Conservation (phyloP, 768 basidiomycete species). For the Panaeolus papilionaceus region DNA sequence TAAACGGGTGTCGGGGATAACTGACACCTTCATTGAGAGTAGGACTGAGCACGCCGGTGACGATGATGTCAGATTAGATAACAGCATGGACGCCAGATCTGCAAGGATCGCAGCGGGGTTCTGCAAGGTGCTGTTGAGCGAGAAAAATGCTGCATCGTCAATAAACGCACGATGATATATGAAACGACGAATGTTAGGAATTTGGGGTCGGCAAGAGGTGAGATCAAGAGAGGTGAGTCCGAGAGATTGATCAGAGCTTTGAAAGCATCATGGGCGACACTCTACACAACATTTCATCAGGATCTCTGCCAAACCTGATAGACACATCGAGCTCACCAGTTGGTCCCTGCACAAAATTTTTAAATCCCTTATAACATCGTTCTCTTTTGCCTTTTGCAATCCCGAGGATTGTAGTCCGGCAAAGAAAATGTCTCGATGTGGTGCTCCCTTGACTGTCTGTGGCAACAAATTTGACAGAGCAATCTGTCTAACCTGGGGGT, state of each 20-base stretch:
- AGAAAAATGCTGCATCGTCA: slow-evolving; percentile 11
- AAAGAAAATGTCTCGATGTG: slow-evolving; percentile 80
- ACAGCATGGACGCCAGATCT: slow-evolving; percentile 95
- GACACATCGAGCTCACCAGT: slow-evolving; percentile 52
- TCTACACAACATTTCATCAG: slow-evolving; percentile 49
- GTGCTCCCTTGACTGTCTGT: slow-evolving; percentile 75
- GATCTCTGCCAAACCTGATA: background rate
- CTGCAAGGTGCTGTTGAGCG: slow-evolving; percentile 46
- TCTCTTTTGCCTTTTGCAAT: slow-evolving; percentile 64
- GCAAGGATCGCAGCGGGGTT: slow-evolving; percentile 91
- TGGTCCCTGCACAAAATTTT: slow-evolving; percentile 91
- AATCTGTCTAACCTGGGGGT: slow-evolving; percentile 87
- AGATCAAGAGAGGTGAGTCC: slow-evolving; percentile 74
- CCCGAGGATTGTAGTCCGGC: slow-evolving; percentile 62
- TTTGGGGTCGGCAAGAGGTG: slow-evolving; percentile 67
- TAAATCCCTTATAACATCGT: slow-evolving; percentile 76
- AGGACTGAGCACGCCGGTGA: slow-evolving; percentile 69
- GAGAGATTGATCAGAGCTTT: slow-evolving; percentile 93
- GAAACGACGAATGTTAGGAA: slow-evolving; percentile 87
- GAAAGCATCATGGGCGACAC: slow-evolving; percentile 93
- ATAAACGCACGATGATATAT: slow-evolving; percentile 80
- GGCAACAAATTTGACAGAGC: slow-evolving; percentile 85
- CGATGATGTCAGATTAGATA: slow-evolving; percentile 91
- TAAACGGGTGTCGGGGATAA: slow-evolving; percentile 57
- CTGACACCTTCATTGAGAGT: slow-evolving; percentile 66